Percentiles rank a stretch among this genome's conserved stretches.
Conservation (phyloP, 306 rosid genomes). For the Vigna unguiculata region DNA sequence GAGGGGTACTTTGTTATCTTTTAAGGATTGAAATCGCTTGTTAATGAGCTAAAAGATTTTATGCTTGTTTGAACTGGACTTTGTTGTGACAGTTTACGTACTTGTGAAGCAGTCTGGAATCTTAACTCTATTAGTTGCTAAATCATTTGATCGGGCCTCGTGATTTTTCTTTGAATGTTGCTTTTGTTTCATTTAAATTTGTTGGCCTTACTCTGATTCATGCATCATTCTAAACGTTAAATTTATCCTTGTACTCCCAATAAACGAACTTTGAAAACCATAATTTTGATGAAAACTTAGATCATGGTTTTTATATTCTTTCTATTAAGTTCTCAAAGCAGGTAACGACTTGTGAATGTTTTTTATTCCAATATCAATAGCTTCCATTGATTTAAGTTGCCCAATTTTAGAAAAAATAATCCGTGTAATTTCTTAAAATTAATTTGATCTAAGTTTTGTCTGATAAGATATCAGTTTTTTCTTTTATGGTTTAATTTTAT, state of each 20-base stretch:
- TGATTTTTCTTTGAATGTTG: neutral
- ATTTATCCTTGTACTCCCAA: neutral
- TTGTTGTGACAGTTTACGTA: neutral
- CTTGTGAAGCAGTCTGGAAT: constrained; percentile 12
- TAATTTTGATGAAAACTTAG: neutral
- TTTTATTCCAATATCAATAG: constrained; percentile 1
- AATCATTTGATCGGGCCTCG: constrained; percentile 6
- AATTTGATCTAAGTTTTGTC: neutral
- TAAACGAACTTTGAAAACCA: constrained; percentile 24
- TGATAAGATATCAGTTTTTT: neutral
- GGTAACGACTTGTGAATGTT: neutral
- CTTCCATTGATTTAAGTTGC: neutral
- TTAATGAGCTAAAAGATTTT: constrained; percentile 1
- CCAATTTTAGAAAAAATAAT: neutral
- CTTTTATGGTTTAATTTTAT: neutral
- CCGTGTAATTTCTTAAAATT: neutral
- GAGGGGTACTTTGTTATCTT: constrained; percentile 16
- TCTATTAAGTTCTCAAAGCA: neutral
- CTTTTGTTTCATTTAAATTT: constrained; percentile 26
- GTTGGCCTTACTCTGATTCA: constrained; percentile 10
- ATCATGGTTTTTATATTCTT: neutral
- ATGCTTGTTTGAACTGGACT: constrained; percentile 15
- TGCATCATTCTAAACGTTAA: neutral
- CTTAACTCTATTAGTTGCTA: neutral
- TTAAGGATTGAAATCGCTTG: constrained; percentile 17